These are phyloP conservation scores for Rhododendron griersonianum DNA, from an alignment of 148 eudicot genomes.

Conservation along the genomic window DNA sequence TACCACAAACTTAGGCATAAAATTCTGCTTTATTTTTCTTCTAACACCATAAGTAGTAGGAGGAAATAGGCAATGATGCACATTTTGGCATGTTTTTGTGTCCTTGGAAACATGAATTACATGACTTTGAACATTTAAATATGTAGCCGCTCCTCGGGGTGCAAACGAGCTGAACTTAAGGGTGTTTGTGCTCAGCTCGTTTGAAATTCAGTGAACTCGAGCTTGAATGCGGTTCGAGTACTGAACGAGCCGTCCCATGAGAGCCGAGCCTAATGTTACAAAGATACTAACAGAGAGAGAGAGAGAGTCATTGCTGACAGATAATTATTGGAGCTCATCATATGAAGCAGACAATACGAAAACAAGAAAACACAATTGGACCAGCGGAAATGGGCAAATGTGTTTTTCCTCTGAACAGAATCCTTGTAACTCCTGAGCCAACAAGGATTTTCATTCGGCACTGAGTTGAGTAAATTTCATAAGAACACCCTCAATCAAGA, in stretches of 20 bases:
- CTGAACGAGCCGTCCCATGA: neutral
- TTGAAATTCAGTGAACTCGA: neutral
- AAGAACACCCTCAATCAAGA: neutral
- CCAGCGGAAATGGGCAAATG: neutral
- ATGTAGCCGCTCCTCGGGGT: neutral
- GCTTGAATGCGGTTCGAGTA: neutral
- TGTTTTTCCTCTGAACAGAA: neutral
- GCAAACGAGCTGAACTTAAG: neutral
- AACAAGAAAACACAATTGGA: neutral
- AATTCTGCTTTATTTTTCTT: neutral
- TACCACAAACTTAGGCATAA: neutral
- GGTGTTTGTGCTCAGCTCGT: neutral
- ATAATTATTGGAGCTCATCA: neutral
- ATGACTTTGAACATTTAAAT: neutral
- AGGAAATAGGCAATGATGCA: neutral
- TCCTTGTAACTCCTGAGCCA: neutral
- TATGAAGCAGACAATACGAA: neutral
- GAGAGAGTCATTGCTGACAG: neutral
- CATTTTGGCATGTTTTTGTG: neutral
- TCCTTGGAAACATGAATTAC: neutral
- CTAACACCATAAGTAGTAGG: neutral
- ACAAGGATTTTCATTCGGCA: neutral
- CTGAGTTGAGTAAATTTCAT: neutral
- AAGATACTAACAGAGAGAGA: neutral
- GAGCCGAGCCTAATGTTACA: neutral